A percentile compares a stretch with the other conserved stretches of the same genome.
These are phyloP conservation scores for Porogramme epimiltina DNA, from an alignment of 1,284 basidiomycete genomes.

Conservation along the genomic window DNA sequence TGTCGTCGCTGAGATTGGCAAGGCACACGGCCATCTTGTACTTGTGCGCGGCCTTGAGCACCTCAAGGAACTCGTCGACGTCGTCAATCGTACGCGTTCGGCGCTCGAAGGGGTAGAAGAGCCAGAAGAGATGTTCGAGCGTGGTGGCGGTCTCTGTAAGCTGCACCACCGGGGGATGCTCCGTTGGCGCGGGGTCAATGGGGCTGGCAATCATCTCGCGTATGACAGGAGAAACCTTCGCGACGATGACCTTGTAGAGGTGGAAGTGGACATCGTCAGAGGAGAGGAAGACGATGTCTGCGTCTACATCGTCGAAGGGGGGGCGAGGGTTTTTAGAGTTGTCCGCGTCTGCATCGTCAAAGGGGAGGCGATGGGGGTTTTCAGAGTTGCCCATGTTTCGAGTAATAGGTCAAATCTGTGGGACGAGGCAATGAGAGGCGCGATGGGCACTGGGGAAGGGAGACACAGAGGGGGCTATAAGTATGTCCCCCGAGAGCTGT, in stretches of 20 bases:
- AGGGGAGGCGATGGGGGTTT: not conserved
- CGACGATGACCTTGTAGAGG: conserved; percentile 15
- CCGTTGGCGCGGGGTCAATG: conserved; percentile 30
- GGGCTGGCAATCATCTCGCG: conserved; percentile 23
- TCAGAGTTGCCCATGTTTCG: not conserved
- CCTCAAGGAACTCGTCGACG: conserved; percentile 3
- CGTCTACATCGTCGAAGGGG: conserved; percentile 14
- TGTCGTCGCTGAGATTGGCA: not conserved
- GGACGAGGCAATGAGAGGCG: too few species aligned
- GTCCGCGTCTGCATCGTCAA: too few species aligned
- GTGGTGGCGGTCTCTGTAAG: conserved; percentile 44
- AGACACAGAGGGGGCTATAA: too few species aligned
- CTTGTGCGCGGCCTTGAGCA: conserved; percentile 23
- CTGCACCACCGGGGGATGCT: not conserved
- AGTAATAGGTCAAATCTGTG: not conserved
- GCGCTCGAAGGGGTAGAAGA: conserved; percentile 32
- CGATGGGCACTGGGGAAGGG: too few species aligned
- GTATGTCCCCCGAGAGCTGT: too few species aligned
- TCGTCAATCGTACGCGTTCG: conserved; percentile 19
- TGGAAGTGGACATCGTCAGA: conserved; percentile 15
- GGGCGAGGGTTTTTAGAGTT: not conserved
- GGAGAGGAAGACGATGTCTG: conserved; percentile 14
- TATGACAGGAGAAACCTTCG: conserved; percentile 13
- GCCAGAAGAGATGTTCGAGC: conserved; percentile 52
- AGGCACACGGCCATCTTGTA: conserved; percentile 23